These are phyloP conservation scores for Lodderomyces elongisporus DNA, from an alignment of 1,139 yeast species.

Conservation along the genomic window DNA sequence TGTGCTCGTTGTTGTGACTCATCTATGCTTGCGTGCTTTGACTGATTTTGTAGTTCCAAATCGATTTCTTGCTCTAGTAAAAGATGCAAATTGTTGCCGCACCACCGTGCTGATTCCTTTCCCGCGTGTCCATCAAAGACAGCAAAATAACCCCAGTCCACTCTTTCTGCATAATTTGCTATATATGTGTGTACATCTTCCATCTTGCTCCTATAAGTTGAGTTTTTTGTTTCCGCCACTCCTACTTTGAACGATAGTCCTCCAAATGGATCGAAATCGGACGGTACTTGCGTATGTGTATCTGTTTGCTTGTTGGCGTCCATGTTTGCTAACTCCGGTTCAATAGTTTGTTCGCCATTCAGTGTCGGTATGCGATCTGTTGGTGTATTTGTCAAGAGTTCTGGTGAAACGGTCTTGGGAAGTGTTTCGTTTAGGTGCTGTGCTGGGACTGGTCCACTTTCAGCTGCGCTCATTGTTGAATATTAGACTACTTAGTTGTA, in stretches of 20 bases:
- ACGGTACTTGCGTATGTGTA: no score
- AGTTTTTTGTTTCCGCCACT: conserved; percentile 82
- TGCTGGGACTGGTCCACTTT: no score
- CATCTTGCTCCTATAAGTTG: conserved; percentile 81
- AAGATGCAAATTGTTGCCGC: conserved; percentile 82
- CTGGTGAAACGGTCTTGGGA: no score
- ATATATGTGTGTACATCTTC: conserved; percentile 95
- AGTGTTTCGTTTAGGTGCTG: no score
- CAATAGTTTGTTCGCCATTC: no score
- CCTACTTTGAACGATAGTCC: conserved; percentile 73
- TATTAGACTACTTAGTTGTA: no score
- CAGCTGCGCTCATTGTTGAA: no score
- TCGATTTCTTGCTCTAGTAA: conserved; percentile 52
- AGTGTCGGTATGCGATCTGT: no score
- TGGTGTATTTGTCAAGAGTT: no score
- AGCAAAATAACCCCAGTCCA: conserved; percentile 95
- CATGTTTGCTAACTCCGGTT: no score
- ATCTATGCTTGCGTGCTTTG: background rate
- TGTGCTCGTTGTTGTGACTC: background rate
- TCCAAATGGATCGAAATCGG: conserved; percentile 32
- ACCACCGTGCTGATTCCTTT: conserved; percentile 88
- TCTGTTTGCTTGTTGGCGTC: no score
- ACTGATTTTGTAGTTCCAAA: conserved; percentile 7
- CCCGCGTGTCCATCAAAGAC: conserved; percentile 99
- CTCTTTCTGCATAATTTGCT: conserved; percentile 82